Percentiles rank a stretch among this genome's conserved stretches.
Evolutionary conservation across 371 early-diverging fungal species (phyloP).

Genomic region (Capniomyces stellatus): DNA sequence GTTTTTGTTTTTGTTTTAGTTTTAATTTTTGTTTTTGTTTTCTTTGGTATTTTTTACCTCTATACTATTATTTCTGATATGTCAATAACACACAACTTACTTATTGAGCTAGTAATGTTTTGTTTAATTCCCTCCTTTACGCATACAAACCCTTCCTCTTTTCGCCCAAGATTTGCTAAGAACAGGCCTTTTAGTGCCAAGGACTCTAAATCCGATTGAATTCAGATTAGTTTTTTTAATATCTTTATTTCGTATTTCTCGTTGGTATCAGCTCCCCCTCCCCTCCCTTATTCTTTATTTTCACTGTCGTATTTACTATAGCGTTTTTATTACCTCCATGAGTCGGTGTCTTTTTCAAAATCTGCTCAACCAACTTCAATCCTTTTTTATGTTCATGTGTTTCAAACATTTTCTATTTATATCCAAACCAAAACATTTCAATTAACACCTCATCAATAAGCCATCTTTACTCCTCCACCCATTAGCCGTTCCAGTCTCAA

Average conservation of each 20-base stretch:
- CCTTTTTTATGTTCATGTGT: slow-evolving; percentile 89
- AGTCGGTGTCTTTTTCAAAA: slow-evolving; percentile 80
- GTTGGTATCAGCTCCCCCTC: too few relatives aligned
- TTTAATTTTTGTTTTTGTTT: background rate
- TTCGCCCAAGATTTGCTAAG: slow-evolving; percentile 64
- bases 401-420: slow-evolving; percentile 75
- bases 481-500: too few relatives aligned
- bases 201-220: slow-evolving; percentile 43
- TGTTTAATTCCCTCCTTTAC: slow-evolving; percentile 70
- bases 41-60: too few relatives aligned
- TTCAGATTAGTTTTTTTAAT: background rate
- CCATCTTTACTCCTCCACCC: background rate
- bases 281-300: too few relatives aligned
- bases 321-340: slow-evolving; percentile 41
- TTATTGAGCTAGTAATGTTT: slow-evolving; percentile 67
- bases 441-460: background rate
- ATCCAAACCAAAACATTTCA: background rate
- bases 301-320: too few relatives aligned
- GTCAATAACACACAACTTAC: too few relatives aligned
- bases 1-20: background rate
- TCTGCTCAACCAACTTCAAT: slow-evolving; percentile 71
- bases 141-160: slow-evolving; percentile 76
- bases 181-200: slow-evolving; percentile 90
- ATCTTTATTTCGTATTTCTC: too few relatives aligned
- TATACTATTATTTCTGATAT: too few relatives aligned